Base-by-base conservation (phyloP, 2,329 filamentous ascomycete genomes). In the Verticillium klebahnii region DNA sequence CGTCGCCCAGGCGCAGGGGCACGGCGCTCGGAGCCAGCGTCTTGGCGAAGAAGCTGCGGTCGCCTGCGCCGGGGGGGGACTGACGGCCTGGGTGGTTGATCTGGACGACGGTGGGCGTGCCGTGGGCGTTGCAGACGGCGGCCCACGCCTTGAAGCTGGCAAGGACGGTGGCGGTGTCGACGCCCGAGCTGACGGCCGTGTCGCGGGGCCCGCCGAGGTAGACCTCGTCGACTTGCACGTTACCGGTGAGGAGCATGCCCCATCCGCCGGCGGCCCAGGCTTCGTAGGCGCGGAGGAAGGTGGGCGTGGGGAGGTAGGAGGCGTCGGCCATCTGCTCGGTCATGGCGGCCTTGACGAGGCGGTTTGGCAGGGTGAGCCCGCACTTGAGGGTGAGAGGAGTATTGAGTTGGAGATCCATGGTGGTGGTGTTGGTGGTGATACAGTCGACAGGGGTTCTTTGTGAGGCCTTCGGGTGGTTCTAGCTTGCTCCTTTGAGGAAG, bases 321-420 rank as follows among this genome's bases (percentile, higher is more conserved):
- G 5, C n/a, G n/a, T 50, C 69, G 65, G 77, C 73, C 31, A 75
- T 73, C 68, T 65, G 65, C 64, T 85, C 80, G 5, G 81, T 77
- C 73, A 86, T 78, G 36, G 84, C 81, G 55, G 84, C 76, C 65
- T 82, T 78, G 55, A 70, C 75, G 1, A 88, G 75, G 5, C 84
- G 80, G 67, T 87, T 87, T 2, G 82, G 81, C 2, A 87, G 69
- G 0, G 75, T 77, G 31, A 88, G 74, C 1, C 85, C 85, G 68
- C 82, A 85, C 63, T 81, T 80, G 1, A 86, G 75, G 40, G 77
- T 82, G 17, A 85, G 67, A 0, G 82, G 77, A 8, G n/a, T 50
- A n/a, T 23, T 50, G 45, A 50, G n/a, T 50, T 50, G 45, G 45
- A 50, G 45, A 25, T 50, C 45, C 45, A 50, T 50, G 19, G 45